Base-by-base conservation (phyloP, 2,329 filamentous ascomycete species). In the Aspergillus caelatus region DNA sequence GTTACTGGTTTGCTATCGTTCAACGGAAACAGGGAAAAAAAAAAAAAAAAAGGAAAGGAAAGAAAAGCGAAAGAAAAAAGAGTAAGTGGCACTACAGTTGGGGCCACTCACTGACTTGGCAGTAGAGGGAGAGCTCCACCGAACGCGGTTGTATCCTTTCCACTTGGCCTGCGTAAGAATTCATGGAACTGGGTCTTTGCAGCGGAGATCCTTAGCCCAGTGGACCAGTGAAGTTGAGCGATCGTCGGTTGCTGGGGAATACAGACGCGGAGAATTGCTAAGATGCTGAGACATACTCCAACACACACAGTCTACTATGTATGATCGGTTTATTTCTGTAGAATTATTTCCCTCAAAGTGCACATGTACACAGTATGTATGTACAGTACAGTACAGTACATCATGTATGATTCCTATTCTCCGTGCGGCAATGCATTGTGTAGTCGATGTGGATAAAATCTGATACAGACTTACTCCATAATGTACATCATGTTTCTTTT, bases 241-340 rank as follows among this genome's bases (percentile, higher is more conserved):
- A 59, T 59, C 57, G 34, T 52, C 57, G 46, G 45, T 52, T 21
- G 45, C 43, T 21, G 57, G 57, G 43, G 57, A 23, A 52, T 59
- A 30, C 12, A 59, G 46, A 50, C 46, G 46, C 32, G 46, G 57
- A 53, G 45, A 26, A 52, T 23, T n/a, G 21, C 52, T n/a, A 26
- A 32, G 21, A 8, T 12, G 36, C 57, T 59, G 46, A 59, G 57
- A 59, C 57, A 53, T 53, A 30, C n/a, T 8, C 14, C 45, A 28
- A 16, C 45, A 16, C 43, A 46, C 10, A 32, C 7, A 41, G 46
- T 19, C 14, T 28, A 30, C 26, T 14, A 14, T 16, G 8, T 32
- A 9, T 19, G 45, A 21, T 21, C 43, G 43, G 11, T 3, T 26
- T 48, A 48, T 48, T 26, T 48, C 2, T 28, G 45, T 48, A 2